Base-by-base conservation (phyloP, 1,284 basidiomycete genomes). In the Pseudozyma hubeiensis region DNA sequence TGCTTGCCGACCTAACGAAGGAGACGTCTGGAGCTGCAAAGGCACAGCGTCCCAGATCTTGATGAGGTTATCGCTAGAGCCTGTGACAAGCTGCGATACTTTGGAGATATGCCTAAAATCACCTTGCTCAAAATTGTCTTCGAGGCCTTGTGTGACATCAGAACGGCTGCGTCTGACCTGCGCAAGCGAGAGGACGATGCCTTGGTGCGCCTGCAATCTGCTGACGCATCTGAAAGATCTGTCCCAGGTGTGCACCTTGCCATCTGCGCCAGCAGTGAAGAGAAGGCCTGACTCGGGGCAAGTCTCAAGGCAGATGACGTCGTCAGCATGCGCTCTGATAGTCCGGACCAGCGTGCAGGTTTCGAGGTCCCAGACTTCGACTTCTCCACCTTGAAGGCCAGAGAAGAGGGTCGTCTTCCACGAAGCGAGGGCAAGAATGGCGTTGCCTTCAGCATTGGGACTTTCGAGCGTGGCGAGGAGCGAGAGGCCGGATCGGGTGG, bases 321-420 rank as follows among this genome's bases (percentile, higher is more conserved):
- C 78, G 24, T 82, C 92, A 85, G 92, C 91, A 79, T 94, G 90
- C 0, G 92, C 91, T 17, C 93, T 90, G 55, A 98, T 91, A 0
- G 90, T 92, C 44, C 96, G 88, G 13, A 98, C 90, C 39, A 92
- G 86, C 0, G 93, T 92, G 64, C 90, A 90, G 0, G 93, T 96
- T 82, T 95, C 94, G 10, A 97, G 86, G 83, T 98, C 95, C 87
- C 93, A 91, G 7, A 98, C 91, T 72, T 77, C 92, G 76, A 98
- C 92, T 73, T 92, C 90, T 1, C 96, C 96, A 72, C 93, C 93
- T 85, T 99, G 96, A 76, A 94, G 91, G 0, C 94, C 96, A 0
- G 93, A 94, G 78, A 92, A 97, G 16, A 97, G 88, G 0, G 93
- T 93, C 39, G 91, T 92, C 37, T 91, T 55, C 44, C 89, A 88